These are phyloP conservation scores for Hepatocystis sp. DNA, from an alignment of 169 alveolate genomes.

Conservation along the genomic window DNA sequence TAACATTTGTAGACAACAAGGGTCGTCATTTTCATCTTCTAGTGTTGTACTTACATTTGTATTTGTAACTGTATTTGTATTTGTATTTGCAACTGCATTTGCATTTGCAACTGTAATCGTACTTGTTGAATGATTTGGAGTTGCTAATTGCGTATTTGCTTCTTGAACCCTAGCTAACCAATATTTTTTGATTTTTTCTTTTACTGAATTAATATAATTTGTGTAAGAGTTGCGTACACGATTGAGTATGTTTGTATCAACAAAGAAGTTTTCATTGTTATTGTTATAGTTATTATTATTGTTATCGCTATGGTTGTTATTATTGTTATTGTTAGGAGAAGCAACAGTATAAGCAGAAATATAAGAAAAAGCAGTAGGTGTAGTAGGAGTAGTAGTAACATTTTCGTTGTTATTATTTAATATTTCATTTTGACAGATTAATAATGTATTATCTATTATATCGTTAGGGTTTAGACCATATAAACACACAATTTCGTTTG, in stretches of 20 bases:
- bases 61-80: neutral
- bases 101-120: neutral
- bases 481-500: neutral
- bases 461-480: constrained; percentile 54
- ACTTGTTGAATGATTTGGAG: constrained; percentile 5
- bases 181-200: constrained; percentile 66
- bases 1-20: constrained; percentile 52
- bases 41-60: neutral
- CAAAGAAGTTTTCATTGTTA: too few relatives aligned
- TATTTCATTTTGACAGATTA: neutral
- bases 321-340: too few relatives aligned
- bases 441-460: constrained; percentile 6
- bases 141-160: constrained; percentile 46
- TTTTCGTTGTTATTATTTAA: neutral
- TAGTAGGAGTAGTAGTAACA: neutral
- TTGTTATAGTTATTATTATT: too few relatives aligned
- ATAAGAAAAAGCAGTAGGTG: too few relatives aligned
- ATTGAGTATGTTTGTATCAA: neutral
- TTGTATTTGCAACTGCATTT: neutral
- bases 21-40: constrained; percentile 71
- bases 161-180: constrained; percentile 62
- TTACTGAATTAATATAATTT: constrained; percentile 9
- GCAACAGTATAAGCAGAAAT: too few relatives aligned
- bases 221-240: neutral
- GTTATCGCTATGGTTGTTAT: too few relatives aligned